Percentiles rank a stretch among this genome's conserved stretches.
phyloP scores from a whole-genome alignment of 75 land plant genomes.

The Cryptomeria japonica region DNA sequence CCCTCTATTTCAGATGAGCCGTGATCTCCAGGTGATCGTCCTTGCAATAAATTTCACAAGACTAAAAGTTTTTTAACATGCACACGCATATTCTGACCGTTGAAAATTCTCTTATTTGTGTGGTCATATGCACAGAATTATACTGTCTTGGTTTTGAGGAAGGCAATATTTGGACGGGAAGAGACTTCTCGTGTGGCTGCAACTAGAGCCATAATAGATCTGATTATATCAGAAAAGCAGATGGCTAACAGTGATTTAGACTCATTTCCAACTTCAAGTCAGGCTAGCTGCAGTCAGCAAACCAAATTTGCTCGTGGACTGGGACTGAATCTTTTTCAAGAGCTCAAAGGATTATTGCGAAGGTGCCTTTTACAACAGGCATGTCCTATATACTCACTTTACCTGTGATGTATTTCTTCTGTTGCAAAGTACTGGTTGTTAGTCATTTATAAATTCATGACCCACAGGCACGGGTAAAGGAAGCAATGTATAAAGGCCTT shows the following conservation, averaged over 20 bases:
- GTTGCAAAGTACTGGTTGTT: background rate
- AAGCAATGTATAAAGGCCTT: conserved; percentile 66
- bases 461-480: conserved; percentile 69
- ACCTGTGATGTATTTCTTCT: background rate
- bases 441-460: conserved; percentile 2
- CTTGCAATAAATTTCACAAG: background rate
- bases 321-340: conserved; percentile 59
- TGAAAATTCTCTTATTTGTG: background rate
- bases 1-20: conserved; percentile 73
- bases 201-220: conserved; percentile 59
- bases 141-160: conserved; percentile 72
- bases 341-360: conserved; percentile 71
- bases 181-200: conserved; percentile 69
- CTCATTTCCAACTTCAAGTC: conserved; percentile 74
- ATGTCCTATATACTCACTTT: background rate
- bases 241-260: conserved; percentile 34
- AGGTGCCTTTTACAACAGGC: conserved; percentile 96
- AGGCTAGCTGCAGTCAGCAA: conserved; percentile 92
- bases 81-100: background rate
- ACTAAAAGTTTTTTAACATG: background rate
- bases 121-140: conserved; percentile 54
- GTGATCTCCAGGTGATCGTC: conserved; percentile 71
- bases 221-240: conserved; percentile 59
- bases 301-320: conserved; percentile 23
- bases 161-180: conserved; percentile 86